These are phyloP conservation scores for Mrakia frigida DNA, from an alignment of 768 basidiomycete species.

Conservation along the genomic window DNA sequence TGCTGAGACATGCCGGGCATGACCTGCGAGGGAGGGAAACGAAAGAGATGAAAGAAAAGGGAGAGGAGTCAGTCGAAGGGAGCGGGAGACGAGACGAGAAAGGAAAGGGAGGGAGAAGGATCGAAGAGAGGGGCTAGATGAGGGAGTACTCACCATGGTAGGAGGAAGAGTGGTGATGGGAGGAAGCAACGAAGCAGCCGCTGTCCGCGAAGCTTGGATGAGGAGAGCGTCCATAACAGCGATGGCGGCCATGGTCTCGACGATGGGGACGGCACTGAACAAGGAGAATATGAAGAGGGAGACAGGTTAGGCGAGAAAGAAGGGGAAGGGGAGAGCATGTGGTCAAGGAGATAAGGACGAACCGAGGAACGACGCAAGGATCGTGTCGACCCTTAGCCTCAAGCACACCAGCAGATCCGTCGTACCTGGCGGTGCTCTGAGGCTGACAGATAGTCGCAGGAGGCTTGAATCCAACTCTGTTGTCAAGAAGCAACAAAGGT, in stretches of 20 bases:
- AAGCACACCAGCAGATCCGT: slow-evolving; percentile 79
- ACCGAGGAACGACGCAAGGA: slow-evolving; percentile 86
- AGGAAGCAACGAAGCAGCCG: slow-evolving; percentile 25
- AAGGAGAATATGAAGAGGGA: background rate
- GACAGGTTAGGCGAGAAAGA: background rate
- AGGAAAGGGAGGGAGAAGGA: background rate
- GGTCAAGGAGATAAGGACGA: slow-evolving; percentile 26
- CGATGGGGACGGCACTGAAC: slow-evolving; percentile 80
- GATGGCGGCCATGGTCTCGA: slow-evolving; percentile 93
- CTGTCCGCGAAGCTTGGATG: slow-evolving; percentile 28
- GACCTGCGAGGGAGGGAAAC: slow-evolving; percentile 1
- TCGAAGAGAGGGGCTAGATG: background rate
- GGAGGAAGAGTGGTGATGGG: slow-evolving; percentile 33
- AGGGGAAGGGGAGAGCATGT: background rate
- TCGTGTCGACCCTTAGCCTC: slow-evolving; percentile 93
- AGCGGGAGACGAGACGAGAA: background rate
- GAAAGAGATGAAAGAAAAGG: background rate
- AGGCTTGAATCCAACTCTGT: slow-evolving; percentile 91
- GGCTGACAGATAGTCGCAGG: slow-evolving; percentile 94
- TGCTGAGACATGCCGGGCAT: slow-evolving; percentile 32
- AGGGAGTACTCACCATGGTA: slow-evolving; percentile 20
- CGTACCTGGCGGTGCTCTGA: slow-evolving; percentile 86
- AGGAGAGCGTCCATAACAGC: slow-evolving; percentile 72
- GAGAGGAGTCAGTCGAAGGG: background rate
- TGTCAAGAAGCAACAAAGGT: too few relatives aligned